Evolutionary conservation across 495 filamentous ascomycete species (phyloP).

Genomic region (Glonium stellatum): DNA sequence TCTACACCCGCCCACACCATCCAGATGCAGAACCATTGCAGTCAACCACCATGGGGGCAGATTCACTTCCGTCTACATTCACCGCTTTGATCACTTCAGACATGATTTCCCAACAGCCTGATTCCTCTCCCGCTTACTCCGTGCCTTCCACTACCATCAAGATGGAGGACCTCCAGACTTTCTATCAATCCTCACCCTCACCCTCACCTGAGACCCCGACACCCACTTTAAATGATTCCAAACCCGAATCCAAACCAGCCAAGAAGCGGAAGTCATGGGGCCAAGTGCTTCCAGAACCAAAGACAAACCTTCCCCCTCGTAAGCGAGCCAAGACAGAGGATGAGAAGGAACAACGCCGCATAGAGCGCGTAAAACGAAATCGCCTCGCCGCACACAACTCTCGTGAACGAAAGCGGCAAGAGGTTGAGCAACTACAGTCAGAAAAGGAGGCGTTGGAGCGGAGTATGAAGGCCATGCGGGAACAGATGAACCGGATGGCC

Average conservation of each 20-base stretch:
- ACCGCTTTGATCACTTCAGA: conserved; percentile 10
- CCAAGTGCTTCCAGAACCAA: conserved; percentile 91
- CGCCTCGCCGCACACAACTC: conserved; percentile 94
- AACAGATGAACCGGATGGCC: conserved; percentile 58
- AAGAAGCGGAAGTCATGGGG: conserved; percentile 99
- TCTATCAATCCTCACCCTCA: neutral
- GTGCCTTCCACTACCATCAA: conserved; percentile 24
- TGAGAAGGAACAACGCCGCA: conserved; percentile 95
- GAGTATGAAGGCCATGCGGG: conserved; percentile 55
- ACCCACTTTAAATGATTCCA: neutral
- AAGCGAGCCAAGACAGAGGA: conserved; percentile 97
- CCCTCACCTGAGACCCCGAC: conserved; percentile 1
- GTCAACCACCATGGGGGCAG: conserved; percentile 14
- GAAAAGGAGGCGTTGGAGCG: conserved; percentile 62
- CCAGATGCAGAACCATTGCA: conserved; percentile 21
- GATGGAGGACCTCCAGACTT: conserved; percentile 25
- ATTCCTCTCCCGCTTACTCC: conserved; percentile 8
- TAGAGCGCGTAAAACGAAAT: conserved; percentile 94
- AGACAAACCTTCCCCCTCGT: conserved; percentile 90
- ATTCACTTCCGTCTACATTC: conserved; percentile 1
- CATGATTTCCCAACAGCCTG: conserved; percentile 4
- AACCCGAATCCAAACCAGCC: conserved; percentile 47
- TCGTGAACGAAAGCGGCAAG: conserved; percentile 86
- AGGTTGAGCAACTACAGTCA: conserved; percentile 81
- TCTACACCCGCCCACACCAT: conserved; percentile 9